phyloP scores from a whole-genome alignment of 1,284 basidiomycete species.

The Fomitiporia mediterranea region DNA sequence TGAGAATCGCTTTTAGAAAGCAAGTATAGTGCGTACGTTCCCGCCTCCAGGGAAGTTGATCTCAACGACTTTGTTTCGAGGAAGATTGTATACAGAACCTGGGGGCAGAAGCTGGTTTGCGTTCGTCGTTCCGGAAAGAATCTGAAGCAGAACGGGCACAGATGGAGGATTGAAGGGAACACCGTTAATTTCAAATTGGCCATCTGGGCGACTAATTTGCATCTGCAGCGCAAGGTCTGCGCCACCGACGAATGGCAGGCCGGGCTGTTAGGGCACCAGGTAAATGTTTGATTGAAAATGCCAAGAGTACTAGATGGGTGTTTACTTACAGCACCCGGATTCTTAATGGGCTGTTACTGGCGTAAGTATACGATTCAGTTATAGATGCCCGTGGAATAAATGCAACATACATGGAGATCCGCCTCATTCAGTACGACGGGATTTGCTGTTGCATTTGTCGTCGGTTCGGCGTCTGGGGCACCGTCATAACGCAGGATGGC shows the following conservation, averaged over 20 bases:
- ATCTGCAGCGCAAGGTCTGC: slow-evolving; percentile 23
- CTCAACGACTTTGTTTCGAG: slow-evolving; percentile 43
- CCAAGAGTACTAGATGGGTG: background rate
- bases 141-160: slow-evolving; percentile 46
- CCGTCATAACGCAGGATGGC: slow-evolving; percentile 36
- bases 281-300: background rate
- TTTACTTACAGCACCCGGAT: slow-evolving; percentile 27
- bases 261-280: slow-evolving; percentile 21
- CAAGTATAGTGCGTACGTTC: slow-evolving; percentile 23
- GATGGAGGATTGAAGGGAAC: slow-evolving; percentile 30
- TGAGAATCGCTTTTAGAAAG: background rate
- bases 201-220: background rate
- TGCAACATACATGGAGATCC: slow-evolving; percentile 23
- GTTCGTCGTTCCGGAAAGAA: slow-evolving; percentile 42
- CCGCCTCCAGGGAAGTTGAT: slow-evolving; percentile 35
- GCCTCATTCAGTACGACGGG: slow-evolving; percentile 28
- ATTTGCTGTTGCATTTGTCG: slow-evolving; percentile 21
- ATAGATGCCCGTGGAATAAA: too few relatives aligned
- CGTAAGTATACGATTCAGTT: background rate
- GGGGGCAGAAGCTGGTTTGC: slow-evolving; percentile 41
- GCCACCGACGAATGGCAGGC: slow-evolving; percentile 24
- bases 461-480: slow-evolving; percentile 31
- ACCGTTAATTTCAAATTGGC: slow-evolving; percentile 19
- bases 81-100: slow-evolving; percentile 42
- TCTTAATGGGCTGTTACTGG: slow-evolving; percentile 24